Conservation (phyloP, 75 land plant genomes). For the Picea sitchensis region DNA sequence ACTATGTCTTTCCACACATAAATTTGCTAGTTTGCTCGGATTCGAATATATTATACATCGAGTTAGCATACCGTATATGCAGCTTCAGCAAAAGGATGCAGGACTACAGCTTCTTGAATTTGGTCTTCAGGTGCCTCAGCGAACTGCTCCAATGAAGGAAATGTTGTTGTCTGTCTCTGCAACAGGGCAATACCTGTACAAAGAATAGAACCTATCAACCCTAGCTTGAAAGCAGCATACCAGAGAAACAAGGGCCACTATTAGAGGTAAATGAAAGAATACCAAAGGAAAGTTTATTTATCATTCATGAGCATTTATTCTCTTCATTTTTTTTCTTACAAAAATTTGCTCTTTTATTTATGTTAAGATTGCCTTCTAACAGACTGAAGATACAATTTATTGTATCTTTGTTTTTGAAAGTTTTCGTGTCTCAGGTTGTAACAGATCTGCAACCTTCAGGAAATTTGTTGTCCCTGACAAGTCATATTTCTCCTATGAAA, state of each 20-base stretch:
- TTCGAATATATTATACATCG: neutral
- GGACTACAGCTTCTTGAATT: slow-evolving; percentile 51
- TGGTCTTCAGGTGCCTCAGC: slow-evolving; percentile 46
- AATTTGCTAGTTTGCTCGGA: neutral
- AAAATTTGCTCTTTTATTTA: too few relatives aligned
- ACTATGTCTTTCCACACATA: neutral
- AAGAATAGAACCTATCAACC: neutral
- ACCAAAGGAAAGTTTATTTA: neutral
- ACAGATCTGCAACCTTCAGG: too few relatives aligned
- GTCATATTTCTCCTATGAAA: too few relatives aligned
- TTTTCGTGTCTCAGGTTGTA: too few relatives aligned
- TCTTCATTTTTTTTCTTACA: too few relatives aligned
- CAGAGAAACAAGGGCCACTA: neutral
- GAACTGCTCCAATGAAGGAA: slow-evolving; percentile 19
- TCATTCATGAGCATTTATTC: too few relatives aligned
- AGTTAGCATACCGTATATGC: slow-evolving; percentile 69
- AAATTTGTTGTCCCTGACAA: too few relatives aligned
- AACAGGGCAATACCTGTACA: slow-evolving; percentile 77
- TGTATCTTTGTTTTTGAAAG: too few relatives aligned
- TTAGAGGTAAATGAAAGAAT: neutral
- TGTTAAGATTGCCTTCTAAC: too few relatives aligned
- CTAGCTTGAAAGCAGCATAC: neutral
- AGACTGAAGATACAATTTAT: too few relatives aligned
- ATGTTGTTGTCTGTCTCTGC: slow-evolving; percentile 30
- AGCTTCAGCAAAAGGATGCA: slow-evolving; percentile 93